Conservation (phyloP, 257 asterid species). For the Nicotiana noctiflora region DNA sequence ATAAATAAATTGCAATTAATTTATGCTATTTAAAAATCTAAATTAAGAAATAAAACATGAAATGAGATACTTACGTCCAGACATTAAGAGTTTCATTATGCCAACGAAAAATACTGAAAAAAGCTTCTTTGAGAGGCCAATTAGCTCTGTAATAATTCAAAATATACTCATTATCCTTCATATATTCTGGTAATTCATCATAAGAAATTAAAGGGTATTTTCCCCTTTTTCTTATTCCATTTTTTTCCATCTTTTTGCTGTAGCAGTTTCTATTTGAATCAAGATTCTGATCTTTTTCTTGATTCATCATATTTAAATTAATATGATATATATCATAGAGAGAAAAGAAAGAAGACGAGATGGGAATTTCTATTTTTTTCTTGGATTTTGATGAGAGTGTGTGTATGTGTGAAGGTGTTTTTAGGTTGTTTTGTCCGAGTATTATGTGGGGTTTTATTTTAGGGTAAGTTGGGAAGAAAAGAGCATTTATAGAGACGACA, state of each 20-base stretch:
- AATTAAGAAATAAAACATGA: neutral
- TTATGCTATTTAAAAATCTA: neutral
- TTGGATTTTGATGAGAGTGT: constrained; percentile 6
- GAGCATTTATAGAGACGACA: constrained; percentile 29
- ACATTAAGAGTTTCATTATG: constrained; percentile 96
- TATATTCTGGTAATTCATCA: constrained; percentile 71
- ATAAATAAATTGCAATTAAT: neutral
- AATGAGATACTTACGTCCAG: constrained; percentile 68
- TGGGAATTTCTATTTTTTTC: constrained; percentile 3
- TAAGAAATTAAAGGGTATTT: constrained; percentile 41
- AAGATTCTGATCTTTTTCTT: neutral
- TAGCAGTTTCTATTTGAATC: neutral
- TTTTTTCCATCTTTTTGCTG: constrained; percentile 3
- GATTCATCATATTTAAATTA: neutral
- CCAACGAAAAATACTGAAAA: constrained; percentile 83
- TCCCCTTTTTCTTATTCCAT: constrained; percentile 8
- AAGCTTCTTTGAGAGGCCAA: constrained; percentile 75
- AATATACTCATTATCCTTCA: constrained; percentile 92
- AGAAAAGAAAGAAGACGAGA: neutral
- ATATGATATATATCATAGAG: constrained; percentile 23
- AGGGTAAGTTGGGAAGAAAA: constrained; percentile 21
- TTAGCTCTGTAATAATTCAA: constrained; percentile 68
- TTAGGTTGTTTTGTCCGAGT: neutral
- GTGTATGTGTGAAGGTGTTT: neutral
- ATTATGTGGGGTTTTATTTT: constrained; percentile 13